phyloP scores from a whole-genome alignment of 352 stramenopile species.

The Phytophthora idaei region DNA sequence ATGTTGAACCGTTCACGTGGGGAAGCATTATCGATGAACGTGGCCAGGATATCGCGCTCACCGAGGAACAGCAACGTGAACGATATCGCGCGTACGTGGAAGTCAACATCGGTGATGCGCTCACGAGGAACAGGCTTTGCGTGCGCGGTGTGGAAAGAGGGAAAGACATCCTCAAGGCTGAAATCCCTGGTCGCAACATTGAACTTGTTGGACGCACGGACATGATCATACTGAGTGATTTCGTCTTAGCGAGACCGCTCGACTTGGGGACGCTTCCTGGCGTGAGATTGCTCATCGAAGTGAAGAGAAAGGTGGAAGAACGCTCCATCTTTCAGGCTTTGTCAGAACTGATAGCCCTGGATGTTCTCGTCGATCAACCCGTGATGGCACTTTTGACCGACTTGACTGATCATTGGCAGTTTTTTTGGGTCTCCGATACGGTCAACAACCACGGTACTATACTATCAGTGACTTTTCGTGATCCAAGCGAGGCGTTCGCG shows the following conservation, averaged over 20 bases:
- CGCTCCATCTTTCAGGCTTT: slow-evolving; percentile 38
- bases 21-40: slow-evolving; percentile 13
- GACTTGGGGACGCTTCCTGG: slow-evolving; percentile 34
- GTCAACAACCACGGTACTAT: slow-evolving; percentile 27
- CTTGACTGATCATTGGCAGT: slow-evolving; percentile 40
- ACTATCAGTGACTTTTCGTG: slow-evolving; percentile 25
- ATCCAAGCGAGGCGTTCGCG: slow-evolving; percentile 32
- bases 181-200: slow-evolving; percentile 37
- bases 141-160: slow-evolving; percentile 41
- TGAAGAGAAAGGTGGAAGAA: slow-evolving; percentile 41
- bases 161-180: slow-evolving; percentile 37
- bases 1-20: slow-evolving; percentile 30
- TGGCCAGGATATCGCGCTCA: slow-evolving; percentile 20
- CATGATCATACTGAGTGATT: slow-evolving; percentile 48
- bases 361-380: slow-evolving; percentile 40
- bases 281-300: slow-evolving; percentile 58
- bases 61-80: slow-evolving; percentile 38
- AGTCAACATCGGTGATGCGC: slow-evolving; percentile 41
- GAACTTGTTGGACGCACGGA: slow-evolving; percentile 44
- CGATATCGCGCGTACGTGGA: slow-evolving; percentile 44
- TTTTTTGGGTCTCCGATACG: slow-evolving; percentile 51
- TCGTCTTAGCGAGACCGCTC: slow-evolving; percentile 13
- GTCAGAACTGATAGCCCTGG: slow-evolving; percentile 51
- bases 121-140: slow-evolving; percentile 42
- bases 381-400: slow-evolving; percentile 56